These are phyloP conservation scores for Chalara sp. DNA, from an alignment of 2,329 filamentous ascomycete genomes.

Conservation along the genomic window DNA sequence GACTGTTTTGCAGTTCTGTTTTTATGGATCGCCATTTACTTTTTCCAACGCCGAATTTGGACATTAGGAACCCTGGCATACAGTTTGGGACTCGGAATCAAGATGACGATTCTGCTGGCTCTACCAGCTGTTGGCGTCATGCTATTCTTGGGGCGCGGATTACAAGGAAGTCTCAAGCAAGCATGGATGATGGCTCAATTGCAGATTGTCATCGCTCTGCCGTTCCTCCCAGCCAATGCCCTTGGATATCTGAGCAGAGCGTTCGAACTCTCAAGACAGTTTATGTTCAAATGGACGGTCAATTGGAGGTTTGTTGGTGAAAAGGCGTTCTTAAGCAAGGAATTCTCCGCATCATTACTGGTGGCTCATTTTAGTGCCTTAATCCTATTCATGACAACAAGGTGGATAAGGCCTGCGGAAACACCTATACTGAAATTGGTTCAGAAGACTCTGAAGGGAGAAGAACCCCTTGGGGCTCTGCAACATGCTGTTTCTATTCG, in stretches of 20 bases:
- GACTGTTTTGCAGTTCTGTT: conserved; percentile 84
- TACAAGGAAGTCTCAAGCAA: conserved; percentile 57
- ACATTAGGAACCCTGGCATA: conserved; percentile 66
- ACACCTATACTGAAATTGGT: conserved; percentile 40
- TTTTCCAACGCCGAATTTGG: conserved; percentile 71
- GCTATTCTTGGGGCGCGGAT: conserved; percentile 66
- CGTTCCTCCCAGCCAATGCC: conserved; percentile 63
- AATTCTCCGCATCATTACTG: conserved; percentile 53
- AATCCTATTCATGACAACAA: conserved; percentile 45
- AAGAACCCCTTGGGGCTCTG: conserved; percentile 30
- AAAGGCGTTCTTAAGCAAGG: conserved; percentile 64
- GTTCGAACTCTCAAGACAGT: conserved; percentile 86
- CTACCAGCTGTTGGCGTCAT: conserved; percentile 75
- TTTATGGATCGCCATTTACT: conserved; percentile 74
- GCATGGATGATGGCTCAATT: conserved; percentile 67
- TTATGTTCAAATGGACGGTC: conserved; percentile 97
- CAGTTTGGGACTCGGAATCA: conserved; percentile 77
- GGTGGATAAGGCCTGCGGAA: conserved; percentile 55
- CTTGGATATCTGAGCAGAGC: conserved; percentile 71
- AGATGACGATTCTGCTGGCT: conserved; percentile 84
- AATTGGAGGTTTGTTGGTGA: conserved; percentile 97
- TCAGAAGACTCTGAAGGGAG: conserved; percentile 16
- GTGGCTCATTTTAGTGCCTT: conserved; percentile 49
- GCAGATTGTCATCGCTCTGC: conserved; percentile 61
- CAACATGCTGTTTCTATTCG: conserved; percentile 41